These are phyloP conservation scores for Eutrema japonicum DNA, from an alignment of 345 rosid species.

Conservation along the genomic window DNA sequence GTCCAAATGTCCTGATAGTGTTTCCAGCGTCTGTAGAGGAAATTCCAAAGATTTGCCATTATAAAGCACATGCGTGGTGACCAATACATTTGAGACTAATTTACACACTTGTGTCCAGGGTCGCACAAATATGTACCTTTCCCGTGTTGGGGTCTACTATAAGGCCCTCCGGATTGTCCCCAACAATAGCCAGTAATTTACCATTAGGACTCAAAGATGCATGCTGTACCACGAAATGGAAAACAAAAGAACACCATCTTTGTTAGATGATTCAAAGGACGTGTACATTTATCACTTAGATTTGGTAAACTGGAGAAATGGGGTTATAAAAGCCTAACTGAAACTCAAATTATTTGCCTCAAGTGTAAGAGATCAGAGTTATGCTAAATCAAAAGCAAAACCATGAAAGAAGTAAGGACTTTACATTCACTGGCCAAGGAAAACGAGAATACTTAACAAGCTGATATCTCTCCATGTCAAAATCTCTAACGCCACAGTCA, in stretches of 20 bases:
- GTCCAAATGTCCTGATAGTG: conserved; percentile 68
- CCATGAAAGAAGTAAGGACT: conserved; percentile 25
- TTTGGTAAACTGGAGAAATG: not conserved
- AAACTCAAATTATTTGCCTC: not conserved
- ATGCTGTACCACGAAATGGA: conserved; percentile 53
- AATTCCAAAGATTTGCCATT: conserved; percentile 26
- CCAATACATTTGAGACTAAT: conserved; percentile 15
- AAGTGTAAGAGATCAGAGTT: not conserved
- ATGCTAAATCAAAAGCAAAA: conserved; percentile 13
- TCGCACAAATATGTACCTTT: conserved; percentile 49
- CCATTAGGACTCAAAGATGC: conserved; percentile 79
- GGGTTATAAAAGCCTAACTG: not conserved
- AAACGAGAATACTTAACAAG: conserved; percentile 60
- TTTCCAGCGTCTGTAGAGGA: conserved; percentile 51
- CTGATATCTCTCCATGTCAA: conserved; percentile 83
- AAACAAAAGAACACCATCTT: conserved; percentile 4
- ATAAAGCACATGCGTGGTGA: not conserved
- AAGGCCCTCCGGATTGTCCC: conserved; percentile 72
- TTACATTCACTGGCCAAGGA: conserved; percentile 86
- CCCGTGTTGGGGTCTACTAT: conserved; percentile 72
- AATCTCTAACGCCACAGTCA: conserved; percentile 81
- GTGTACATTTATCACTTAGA: conserved; percentile 5
- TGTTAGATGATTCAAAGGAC: conserved; percentile 22
- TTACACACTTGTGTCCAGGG: conserved; percentile 2
- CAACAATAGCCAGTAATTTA: conserved; percentile 68